Evolutionary conservation across 1,139 yeast species (phyloP), one percentile per base, ranked within the genome.

Genomic region (Saccharomyces hybrid): DNA sequence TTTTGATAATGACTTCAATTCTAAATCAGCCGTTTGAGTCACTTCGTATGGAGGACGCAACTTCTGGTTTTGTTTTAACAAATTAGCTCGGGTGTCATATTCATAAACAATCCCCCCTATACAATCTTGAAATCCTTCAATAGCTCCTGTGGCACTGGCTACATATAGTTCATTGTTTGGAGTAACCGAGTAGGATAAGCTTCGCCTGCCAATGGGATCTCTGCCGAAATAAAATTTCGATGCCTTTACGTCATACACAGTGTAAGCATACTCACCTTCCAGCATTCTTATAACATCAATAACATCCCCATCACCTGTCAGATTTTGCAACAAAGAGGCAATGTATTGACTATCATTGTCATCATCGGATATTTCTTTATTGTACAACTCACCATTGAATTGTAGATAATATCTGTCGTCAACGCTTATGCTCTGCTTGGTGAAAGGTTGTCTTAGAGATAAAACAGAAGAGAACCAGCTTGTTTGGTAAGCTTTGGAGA

Each of bases 361-460:
- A 21, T 71, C 62, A 32, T 29, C 48, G 6, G 14, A 26, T 7
- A 86, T 79, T 42, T 79, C 83, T 0, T 69, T 64, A 61, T 84
- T 84, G 67, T 91, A 91, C 11, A 90, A 72, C 66, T 91, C 98
- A 0, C 98, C 99, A 67, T 93, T 93, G 71, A 86, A 93, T 64
- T 88, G 96, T 14, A 84, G 61, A 0, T 76, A 64, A 47, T 60
- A 83, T 55, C 64, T 71, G 51, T 67, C 68, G 7, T 67, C 70
- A 16, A 63, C 63, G 3, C 47, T 56, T 9, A 79, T 59, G 0
- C 98, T 96, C 69, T 93, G 98, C 26, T 71, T 62, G 0, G 87
- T 81, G 61, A 88, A 80, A 0, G 98, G 98, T 42, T 79, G 79
- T 55, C 98, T 75, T 47, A 93, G 72, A 0, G 96, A 85, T 26